Evolutionary conservation across 2,329 filamentous ascomycete species (phyloP).

Genomic region (Paecilomyces fulvus): DNA sequence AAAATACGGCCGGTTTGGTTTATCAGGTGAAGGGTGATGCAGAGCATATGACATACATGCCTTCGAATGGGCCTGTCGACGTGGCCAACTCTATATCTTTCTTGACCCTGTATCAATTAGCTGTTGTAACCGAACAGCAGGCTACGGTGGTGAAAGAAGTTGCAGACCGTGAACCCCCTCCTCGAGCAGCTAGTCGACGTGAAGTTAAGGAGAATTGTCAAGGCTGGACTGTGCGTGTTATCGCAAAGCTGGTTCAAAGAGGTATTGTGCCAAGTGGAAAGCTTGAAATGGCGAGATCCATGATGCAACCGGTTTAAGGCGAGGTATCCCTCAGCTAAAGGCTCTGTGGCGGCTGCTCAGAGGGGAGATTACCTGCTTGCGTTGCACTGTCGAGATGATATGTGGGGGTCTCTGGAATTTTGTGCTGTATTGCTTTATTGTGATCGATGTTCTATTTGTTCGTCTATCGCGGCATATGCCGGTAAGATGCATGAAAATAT

Average conservation of each 20-base stretch:
- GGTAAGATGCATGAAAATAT: not conserved
- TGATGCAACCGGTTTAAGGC: not conserved
- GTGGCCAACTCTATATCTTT: constrained; percentile 5
- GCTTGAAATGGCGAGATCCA: constrained; percentile 8
- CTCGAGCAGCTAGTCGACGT: constrained; percentile 9
- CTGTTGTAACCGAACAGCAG: constrained; percentile 9
- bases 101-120: constrained; percentile 11
- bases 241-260: constrained; percentile 11
- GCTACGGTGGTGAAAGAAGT: constrained; percentile 8
- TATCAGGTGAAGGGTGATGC: constrained; percentile 20
- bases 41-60: constrained; percentile 15
- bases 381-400: no score
- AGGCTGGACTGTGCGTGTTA: constrained; percentile 15
- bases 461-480: not conserved
- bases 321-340: no score
- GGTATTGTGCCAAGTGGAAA: constrained; percentile 13
- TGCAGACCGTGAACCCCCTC: constrained; percentile 13
- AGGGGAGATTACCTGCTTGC: no score
- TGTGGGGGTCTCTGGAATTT: no score
- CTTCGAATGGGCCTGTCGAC: constrained; percentile 6
- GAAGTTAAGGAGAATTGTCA: constrained; percentile 17
- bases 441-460: no score
- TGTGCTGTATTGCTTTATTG: no score
- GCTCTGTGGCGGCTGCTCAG: no score
- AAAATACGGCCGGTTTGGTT: constrained; percentile 13